Conservation (phyloP, 768 basidiomycete species). For the Mrakia gelida region DNA sequence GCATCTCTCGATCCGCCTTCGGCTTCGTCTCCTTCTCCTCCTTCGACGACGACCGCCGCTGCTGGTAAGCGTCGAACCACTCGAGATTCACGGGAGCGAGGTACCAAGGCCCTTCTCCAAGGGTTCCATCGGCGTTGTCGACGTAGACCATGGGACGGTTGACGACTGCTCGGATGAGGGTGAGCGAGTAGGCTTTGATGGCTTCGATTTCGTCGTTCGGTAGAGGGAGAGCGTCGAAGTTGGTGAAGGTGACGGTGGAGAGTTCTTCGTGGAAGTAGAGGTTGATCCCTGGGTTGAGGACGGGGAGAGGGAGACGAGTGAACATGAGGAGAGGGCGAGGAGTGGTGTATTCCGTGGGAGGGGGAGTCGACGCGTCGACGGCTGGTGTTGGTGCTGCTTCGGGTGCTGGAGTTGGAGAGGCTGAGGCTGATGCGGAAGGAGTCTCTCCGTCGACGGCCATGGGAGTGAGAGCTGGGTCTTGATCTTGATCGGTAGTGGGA, state of each 20-base stretch:
- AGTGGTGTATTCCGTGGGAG: neutral
- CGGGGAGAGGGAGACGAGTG: constrained; percentile 21
- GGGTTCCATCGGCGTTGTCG: neutral
- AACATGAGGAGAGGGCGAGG: constrained; percentile 23
- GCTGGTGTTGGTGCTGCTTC: neutral
- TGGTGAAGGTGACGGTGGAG: constrained; percentile 7
- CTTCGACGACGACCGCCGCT: neutral
- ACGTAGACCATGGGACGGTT: constrained; percentile 14
- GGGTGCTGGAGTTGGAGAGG: too few relatives aligned
- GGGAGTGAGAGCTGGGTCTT: neutral
- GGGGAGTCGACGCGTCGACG: neutral
- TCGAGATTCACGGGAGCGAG: neutral
- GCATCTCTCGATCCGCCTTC: neutral
- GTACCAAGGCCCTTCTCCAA: neutral
- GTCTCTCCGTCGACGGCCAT: neutral
- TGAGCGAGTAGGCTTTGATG: constrained; percentile 20
- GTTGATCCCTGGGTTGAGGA: neutral
- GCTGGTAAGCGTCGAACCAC: neutral
- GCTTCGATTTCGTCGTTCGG: constrained; percentile 5
- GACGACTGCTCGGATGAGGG: constrained; percentile 13
- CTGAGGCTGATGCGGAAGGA: too few relatives aligned
- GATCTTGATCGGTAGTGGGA: neutral
- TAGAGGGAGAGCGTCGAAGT: neutral
- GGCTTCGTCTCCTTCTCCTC: neutral
- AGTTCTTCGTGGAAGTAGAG: constrained; percentile 15